These are phyloP conservation scores for Termitomyces sp. DNA, from an alignment of 768 basidiomycete species.

Conservation along the genomic window DNA sequence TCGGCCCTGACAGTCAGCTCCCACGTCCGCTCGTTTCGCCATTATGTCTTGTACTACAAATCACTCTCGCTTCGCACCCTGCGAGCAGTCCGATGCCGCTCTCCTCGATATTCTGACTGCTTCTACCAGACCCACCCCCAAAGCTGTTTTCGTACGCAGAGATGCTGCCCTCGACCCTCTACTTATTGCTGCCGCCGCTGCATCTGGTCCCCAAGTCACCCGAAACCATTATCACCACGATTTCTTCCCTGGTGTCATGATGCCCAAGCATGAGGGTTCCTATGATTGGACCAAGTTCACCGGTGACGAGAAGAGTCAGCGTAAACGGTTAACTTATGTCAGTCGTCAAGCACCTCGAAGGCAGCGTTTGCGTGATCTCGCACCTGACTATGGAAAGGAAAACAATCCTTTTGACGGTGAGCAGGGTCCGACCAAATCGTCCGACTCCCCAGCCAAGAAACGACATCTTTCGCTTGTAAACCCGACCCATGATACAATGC, in stretches of 20 bases:
- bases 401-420: constrained; percentile 35
- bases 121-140: constrained; percentile 33
- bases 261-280: constrained; percentile 44
- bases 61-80: constrained; percentile 17
- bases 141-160: constrained; percentile 42
- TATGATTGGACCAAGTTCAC: constrained; percentile 57
- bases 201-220: constrained; percentile 73
- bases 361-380: constrained; percentile 38
- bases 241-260: constrained; percentile 55
- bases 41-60: constrained; percentile 13
- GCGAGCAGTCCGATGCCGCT: constrained; percentile 43
- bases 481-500: constrained; percentile 19
- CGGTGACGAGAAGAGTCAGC: constrained; percentile 36
- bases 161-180: constrained; percentile 77
- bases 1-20: background rate
- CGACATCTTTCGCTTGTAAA: constrained; percentile 29
- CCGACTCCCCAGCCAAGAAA: constrained; percentile 24
- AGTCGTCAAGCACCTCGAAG: constrained; percentile 74
- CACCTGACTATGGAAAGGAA: constrained; percentile 40
- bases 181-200: constrained; percentile 68
- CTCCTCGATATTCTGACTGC: constrained; percentile 64
- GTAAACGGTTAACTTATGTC: constrained; percentile 52
- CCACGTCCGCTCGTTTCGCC: constrained; percentile 2
- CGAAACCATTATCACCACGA: constrained; percentile 85
- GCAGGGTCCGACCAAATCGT: constrained; percentile 28